Conservation (phyloP, 495 filamentous ascomycete genomes). For the Cryomyces minteri region DNA sequence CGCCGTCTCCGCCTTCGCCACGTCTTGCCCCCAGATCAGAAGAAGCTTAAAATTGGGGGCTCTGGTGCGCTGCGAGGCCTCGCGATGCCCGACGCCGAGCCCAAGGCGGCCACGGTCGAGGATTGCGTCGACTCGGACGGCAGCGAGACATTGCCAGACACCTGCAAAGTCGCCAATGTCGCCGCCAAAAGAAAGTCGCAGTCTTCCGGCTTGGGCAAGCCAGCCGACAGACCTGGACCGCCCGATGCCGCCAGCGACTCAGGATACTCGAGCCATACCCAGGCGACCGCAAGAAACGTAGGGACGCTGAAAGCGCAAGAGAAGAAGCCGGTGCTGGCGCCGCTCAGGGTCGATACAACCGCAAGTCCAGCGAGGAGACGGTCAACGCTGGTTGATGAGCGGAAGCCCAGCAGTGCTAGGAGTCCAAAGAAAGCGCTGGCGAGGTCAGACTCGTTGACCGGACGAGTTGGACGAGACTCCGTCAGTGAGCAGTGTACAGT, state of each 20-base stretch:
- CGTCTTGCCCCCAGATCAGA: too few relatives aligned
- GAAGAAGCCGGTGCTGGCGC: not conserved
- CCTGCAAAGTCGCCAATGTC: conserved; percentile 32
- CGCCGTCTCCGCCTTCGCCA: not conserved
- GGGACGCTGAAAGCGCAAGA: conserved; percentile 24
- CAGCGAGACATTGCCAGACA: conserved; percentile 27
- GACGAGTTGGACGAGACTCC: not conserved
- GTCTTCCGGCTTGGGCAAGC: conserved; percentile 11
- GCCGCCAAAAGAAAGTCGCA: conserved; percentile 34
- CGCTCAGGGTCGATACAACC: not conserved
- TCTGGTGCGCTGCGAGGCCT: not conserved
- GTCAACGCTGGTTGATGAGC: not conserved
- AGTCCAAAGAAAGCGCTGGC: not conserved
- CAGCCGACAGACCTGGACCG: conserved; percentile 4
- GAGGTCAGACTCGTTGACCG: not conserved
- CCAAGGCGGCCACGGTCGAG: conserved; percentile 30
- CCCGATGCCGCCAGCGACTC: conserved; percentile 39
- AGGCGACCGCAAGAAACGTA: conserved; percentile 34
- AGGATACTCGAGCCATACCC: conserved; percentile 46
- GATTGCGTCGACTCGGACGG: conserved; percentile 35
- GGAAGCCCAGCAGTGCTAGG: not conserved
- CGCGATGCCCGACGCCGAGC: not conserved
- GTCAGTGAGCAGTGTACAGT: not conserved
- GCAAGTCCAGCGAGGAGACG: not conserved
- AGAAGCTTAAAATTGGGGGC: not conserved